Percentiles rank a stretch among this genome's conserved stretches.
These are phyloP conservation scores for Eimeria praecox DNA, from an alignment of 169 alveolate species.

Conservation along the genomic window DNA sequence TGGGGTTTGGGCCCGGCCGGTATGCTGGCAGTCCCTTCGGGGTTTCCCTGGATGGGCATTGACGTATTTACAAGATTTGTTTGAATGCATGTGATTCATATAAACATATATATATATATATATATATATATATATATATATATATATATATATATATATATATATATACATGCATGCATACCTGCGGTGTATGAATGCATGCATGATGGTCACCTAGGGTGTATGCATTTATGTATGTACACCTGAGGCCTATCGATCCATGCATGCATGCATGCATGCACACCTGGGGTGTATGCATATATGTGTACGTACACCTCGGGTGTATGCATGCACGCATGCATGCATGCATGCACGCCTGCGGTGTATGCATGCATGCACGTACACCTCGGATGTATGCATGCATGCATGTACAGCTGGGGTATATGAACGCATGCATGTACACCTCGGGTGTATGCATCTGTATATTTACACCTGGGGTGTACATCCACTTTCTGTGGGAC, in stretches of 20 bases:
- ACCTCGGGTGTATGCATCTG: too few species aligned
- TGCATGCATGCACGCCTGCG: conserved; percentile 11
- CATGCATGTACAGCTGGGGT: too few species aligned
- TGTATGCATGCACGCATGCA: conserved; percentile 11
- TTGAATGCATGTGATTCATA: not conserved
- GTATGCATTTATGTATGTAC: not conserved
- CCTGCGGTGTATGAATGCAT: not conserved
- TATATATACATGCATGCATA: not conserved
- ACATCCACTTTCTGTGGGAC: too few species aligned
- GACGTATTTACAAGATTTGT: not conserved
- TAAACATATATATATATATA: not conserved
- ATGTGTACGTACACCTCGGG: too few species aligned
- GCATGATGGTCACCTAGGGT: not conserved
- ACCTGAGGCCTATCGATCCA: conserved; percentile 8
- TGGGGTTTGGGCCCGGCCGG: conserved; percentile 90
- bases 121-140: too few species aligned
- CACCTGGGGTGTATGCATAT: not conserved
- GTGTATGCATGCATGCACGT: conserved; percentile 28
- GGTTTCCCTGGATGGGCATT: conserved; percentile 83
- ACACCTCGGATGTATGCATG: too few species aligned
- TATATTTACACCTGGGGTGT: too few species aligned
- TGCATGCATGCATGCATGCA: conserved; percentile 9
- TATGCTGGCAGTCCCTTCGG: conserved; percentile 89
- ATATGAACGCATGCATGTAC: too few species aligned
- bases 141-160: too few species aligned